Evolutionary conservation across 2,329 filamentous ascomycete species (phyloP), one percentile per base, ranked within the genome.

Genomic region (Fusarium liriodendri): DNA sequence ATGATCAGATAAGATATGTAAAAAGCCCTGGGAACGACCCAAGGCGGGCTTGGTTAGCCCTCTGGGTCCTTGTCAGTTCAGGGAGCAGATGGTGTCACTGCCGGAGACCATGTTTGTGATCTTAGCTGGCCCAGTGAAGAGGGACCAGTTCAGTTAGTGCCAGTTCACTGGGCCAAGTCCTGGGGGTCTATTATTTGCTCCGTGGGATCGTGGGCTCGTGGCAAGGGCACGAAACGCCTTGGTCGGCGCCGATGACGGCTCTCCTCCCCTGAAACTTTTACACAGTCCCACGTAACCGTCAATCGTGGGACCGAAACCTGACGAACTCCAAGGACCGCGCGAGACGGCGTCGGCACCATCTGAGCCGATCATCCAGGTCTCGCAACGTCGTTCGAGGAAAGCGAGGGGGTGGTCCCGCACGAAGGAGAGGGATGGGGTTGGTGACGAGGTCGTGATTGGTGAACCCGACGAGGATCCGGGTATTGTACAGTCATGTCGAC

Each of bases 1-100:
- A 77, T 66, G 73, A 77, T 77, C 75, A 77, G 75, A 77, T 77
- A 77, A 77, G 75, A 77, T 77, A 63, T 63, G 18, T 22, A 50
- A 58, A 47, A 47, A 18, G 22, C 22, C 42, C 42, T 47, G 22
- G 42, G 42, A 18, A 27, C 42, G 68, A 50, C 68, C 33, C 64
- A 59, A 27, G 27, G 27, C 64, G 40, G 38, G 45, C 64, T 64
- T 70, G 62, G 62, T 50, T 57, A 70, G 66, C 61, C 61, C 47
- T 63, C 33, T 52, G 50, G 59, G 37, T 35, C 55, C 54, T 70
- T 59, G 62, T 40, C 64, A 62, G 59, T 70, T 60, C 40, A 63
- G 67, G 62, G 55, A 54, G 27, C 35, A 60, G 67, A 71, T 45
- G 62, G 70, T 52, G 62, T 70, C 69, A 70, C 40, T 71, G 50